Evolutionary conservation across 305 asterid species (phyloP).

Genomic region (Lippia alba): DNA sequence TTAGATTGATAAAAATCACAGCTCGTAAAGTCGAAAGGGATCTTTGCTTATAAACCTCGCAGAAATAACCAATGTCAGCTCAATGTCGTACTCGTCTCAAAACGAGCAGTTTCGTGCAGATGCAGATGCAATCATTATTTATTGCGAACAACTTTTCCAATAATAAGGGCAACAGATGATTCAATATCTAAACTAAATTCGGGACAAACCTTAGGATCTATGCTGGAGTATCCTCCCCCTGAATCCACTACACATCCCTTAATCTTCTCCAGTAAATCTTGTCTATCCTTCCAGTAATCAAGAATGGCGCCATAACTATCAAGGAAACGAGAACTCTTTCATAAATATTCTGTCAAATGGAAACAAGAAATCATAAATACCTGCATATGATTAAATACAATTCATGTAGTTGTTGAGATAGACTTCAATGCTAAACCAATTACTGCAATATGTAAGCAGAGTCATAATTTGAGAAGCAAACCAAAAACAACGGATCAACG

Average conservation of each 20-base stretch:
- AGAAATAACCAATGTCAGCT: background rate
- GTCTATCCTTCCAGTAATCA: slow-evolving; percentile 53
- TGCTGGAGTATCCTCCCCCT: slow-evolving; percentile 75
- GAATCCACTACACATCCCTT: slow-evolving; percentile 90
- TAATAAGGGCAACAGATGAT: background rate
- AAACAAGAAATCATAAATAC: background rate
- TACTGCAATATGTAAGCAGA: background rate
- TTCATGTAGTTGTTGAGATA: too few relatives aligned
- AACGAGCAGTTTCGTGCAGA: slow-evolving; percentile 8
- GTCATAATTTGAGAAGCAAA: background rate
- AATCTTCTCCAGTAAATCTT: slow-evolving; percentile 66
- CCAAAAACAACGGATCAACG: slow-evolving; percentile 43
- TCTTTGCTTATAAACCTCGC: too few relatives aligned
- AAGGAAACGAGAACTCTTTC: background rate
- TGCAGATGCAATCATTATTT: background rate
- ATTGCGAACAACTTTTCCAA: too few relatives aligned
- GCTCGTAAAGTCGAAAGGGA: too few relatives aligned
- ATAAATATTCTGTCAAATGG: background rate
- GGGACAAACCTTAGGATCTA: slow-evolving; percentile 77
- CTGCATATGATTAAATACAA: too few relatives aligned
- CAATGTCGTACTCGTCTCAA: background rate
- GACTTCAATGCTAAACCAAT: too few relatives aligned
- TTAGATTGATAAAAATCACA: too few relatives aligned
- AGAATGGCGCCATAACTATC: slow-evolving; percentile 84
- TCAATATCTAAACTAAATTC: slow-evolving; percentile 14